These are phyloP conservation scores for Cantharellus cinnabarinus DNA, from an alignment of 768 basidiomycete species.

Conservation along the genomic window DNA sequence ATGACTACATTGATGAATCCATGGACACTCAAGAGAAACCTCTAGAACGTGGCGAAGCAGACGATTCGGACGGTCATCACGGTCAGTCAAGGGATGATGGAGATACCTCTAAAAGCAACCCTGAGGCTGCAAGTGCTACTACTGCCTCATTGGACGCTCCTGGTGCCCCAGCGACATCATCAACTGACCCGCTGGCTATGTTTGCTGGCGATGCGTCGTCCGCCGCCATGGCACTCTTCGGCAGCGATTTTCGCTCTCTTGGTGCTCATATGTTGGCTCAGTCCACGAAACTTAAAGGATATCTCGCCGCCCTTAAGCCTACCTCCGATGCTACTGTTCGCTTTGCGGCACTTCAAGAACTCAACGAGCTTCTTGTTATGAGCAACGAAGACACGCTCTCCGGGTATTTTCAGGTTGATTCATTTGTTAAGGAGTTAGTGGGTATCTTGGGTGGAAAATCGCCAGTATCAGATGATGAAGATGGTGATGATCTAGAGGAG, in stretches of 20 bases:
- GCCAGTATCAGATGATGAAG: slow-evolving; percentile 28
- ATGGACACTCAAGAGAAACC: slow-evolving; percentile 17
- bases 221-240: slow-evolving; percentile 18
- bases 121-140: slow-evolving; percentile 3
- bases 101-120: slow-evolving; percentile 12
- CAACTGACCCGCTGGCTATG: slow-evolving; percentile 12
- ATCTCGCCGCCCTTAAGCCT: slow-evolving; percentile 73
- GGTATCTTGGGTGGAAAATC: slow-evolving; percentile 46
- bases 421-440: slow-evolving; percentile 80
- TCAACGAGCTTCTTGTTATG: slow-evolving; percentile 86
- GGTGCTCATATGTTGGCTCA: slow-evolving; percentile 88
- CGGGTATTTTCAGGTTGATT: slow-evolving; percentile 86
- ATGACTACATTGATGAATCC: slow-evolving; percentile 13
- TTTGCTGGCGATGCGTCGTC: neutral
- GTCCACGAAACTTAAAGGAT: slow-evolving; percentile 69
- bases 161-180: slow-evolving; percentile 19
- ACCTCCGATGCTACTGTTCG: slow-evolving; percentile 72
- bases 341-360: slow-evolving; percentile 77
- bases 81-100: neutral
- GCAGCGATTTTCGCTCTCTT: slow-evolving; percentile 66
- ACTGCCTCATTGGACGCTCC: slow-evolving; percentile 17
- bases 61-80: slow-evolving; percentile 14
- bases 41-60: slow-evolving; percentile 9
- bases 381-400: slow-evolving; percentile 94
- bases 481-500: slow-evolving; percentile 49